A percentile compares a stretch with the other conserved stretches of the same genome.
These are phyloP conservation scores for Amanita thiersii DNA, from an alignment of 768 basidiomycete genomes.

Conservation along the genomic window DNA sequence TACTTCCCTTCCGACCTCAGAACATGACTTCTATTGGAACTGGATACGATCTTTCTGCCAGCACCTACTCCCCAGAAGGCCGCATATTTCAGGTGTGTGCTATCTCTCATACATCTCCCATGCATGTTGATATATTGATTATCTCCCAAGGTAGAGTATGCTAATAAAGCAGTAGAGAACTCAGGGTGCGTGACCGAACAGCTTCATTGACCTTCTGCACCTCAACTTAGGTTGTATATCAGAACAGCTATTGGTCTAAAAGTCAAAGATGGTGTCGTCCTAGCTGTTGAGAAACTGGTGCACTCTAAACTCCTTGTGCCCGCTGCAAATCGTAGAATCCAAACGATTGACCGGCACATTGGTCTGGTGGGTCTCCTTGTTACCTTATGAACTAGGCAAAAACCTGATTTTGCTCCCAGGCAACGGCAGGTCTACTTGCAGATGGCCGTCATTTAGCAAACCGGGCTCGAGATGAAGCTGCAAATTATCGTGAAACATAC, in stretches of 20 bases:
- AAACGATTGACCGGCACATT: conserved; percentile 88
- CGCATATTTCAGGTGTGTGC: conserved; percentile 86
- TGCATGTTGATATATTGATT: conserved; percentile 8
- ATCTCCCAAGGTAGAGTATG: conserved; percentile 80
- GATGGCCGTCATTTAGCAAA: conserved; percentile 87
- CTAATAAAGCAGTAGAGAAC: conserved; percentile 97
- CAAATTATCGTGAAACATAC: conserved; percentile 65
- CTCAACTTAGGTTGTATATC: conserved; percentile 7
- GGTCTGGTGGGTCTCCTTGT: conserved; percentile 53
- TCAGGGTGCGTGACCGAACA: conserved; percentile 58
- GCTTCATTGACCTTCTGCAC: background rate
- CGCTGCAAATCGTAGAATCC: conserved; percentile 87
- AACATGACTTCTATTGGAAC: conserved; percentile 98
- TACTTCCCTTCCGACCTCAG: conserved; percentile 11
- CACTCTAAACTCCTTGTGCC: conserved; percentile 95
- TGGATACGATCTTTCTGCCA: conserved; percentile 94
- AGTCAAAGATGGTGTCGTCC: conserved; percentile 88
- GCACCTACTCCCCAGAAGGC: conserved; percentile 94
- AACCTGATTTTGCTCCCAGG: conserved; percentile 38
- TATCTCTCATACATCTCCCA: conserved; percentile 3
- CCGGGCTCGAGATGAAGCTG: conserved; percentile 78
- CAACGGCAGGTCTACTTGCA: conserved; percentile 87
- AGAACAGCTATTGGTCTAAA: conserved; percentile 96
- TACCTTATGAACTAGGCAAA: background rate
- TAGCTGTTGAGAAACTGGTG: conserved; percentile 97